A percentile compares a stretch with the other conserved stretches of the same genome.
These are phyloP conservation scores for Cutaneotrichosporon sp. DNA, from an alignment of 1,284 basidiomycete genomes.

Conservation along the genomic window DNA sequence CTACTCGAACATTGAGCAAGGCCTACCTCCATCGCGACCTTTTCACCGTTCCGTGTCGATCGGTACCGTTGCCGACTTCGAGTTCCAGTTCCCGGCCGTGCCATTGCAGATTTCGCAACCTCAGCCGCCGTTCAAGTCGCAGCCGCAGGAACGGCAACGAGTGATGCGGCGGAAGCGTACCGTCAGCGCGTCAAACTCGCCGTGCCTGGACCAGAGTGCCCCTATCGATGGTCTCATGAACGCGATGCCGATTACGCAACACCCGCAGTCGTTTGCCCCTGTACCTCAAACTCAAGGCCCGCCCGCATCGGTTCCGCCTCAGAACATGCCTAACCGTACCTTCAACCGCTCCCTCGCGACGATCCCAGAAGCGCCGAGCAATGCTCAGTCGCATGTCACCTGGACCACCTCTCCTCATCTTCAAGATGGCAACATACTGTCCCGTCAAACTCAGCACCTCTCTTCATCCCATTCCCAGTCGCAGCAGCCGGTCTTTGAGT, in stretches of 20 bases:
- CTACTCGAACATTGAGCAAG: slow-evolving; percentile 12
- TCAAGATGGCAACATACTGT: not conserved
- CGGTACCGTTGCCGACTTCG: slow-evolving; percentile 6
- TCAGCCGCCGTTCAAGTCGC: not conserved
- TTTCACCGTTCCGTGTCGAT: slow-evolving; percentile 26
- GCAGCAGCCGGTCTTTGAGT: slow-evolving; percentile 9
- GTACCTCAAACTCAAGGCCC: slow-evolving; percentile 9
- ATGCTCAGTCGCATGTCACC: slow-evolving; percentile 18
- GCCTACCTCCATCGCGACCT: not conserved
- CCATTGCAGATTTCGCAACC: not conserved
- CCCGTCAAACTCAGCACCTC: slow-evolving; percentile 9
- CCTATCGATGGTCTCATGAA: slow-evolving; percentile 18
- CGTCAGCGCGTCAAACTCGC: slow-evolving; percentile 14
- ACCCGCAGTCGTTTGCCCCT: slow-evolving; percentile 21
- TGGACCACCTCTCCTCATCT: slow-evolving; percentile 5
- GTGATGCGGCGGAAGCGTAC: not conserved
- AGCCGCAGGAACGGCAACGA: not conserved
- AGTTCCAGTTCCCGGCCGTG: not conserved
- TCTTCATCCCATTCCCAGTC: slow-evolving; percentile 5
- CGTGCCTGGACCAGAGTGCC: slow-evolving; percentile 15
- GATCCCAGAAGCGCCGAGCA: slow-evolving; percentile 26
- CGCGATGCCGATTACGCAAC: slow-evolving; percentile 18
- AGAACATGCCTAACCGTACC: slow-evolving; percentile 16
- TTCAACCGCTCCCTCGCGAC: slow-evolving; percentile 23
- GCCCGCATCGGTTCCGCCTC: slow-evolving; percentile 7